Percentiles rank a stretch among this genome's conserved stretches.
Conservation (phyloP, 2,329 filamentous ascomycete species). For the Aureobasidium sp. region DNA sequence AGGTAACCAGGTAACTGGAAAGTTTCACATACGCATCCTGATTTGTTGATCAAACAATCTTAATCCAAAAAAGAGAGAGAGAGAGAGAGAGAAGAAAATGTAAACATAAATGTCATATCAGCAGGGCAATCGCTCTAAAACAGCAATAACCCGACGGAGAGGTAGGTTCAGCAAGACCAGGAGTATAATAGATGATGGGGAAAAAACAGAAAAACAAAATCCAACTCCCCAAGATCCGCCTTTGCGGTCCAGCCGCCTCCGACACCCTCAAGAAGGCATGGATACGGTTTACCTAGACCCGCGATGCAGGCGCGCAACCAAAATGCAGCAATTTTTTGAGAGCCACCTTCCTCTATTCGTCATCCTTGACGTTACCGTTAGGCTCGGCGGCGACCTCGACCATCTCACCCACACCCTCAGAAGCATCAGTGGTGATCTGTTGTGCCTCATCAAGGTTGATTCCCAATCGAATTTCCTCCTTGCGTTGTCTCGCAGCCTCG, state of each 20-base stretch:
- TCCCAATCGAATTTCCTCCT: slow-evolving; percentile 65
- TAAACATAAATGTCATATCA: too few relatives aligned
- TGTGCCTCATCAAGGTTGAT: slow-evolving; percentile 14
- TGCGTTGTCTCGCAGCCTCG: slow-evolving; percentile 63
- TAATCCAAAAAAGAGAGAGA: too few relatives aligned
- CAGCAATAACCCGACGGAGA: too few relatives aligned
- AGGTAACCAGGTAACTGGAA: too few relatives aligned
- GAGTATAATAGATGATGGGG: neutral
- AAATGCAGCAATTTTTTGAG: neutral
- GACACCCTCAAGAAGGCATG: neutral
- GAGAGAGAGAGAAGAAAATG: too few relatives aligned
- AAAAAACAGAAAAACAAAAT: neutral
- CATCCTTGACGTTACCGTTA: slow-evolving; percentile 14
- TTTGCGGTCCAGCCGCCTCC: neutral
- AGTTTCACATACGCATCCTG: too few relatives aligned
- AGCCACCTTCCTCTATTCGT: neutral
- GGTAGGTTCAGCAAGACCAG: neutral
- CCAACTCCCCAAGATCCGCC: neutral
- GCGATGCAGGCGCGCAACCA: neutral
- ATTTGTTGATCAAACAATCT: too few relatives aligned
- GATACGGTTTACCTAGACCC: neutral
- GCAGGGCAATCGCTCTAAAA: too few relatives aligned
- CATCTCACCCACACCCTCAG: slow-evolving; percentile 16
- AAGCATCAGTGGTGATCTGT: neutral
- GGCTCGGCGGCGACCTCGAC: slow-evolving; percentile 15